phyloP scores from a whole-genome alignment of 768 basidiomycete genomes.

The Amanita pseudoporphyria region DNA sequence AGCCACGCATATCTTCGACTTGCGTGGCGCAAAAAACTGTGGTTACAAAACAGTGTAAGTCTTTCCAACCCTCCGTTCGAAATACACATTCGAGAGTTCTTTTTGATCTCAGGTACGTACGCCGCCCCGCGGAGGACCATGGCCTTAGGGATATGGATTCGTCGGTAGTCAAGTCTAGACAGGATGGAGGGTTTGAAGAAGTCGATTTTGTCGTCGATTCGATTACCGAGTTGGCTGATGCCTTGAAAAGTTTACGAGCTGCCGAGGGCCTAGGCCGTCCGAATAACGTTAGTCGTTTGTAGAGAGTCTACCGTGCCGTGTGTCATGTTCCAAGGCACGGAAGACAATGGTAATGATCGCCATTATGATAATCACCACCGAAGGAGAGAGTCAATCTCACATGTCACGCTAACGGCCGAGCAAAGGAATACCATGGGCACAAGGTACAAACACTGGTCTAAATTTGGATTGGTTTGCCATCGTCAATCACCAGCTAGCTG shows the following conservation, averaged over 20 bases:
- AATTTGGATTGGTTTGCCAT: too few species aligned
- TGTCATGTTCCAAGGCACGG: too few species aligned
- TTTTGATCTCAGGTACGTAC: constrained; percentile 32
- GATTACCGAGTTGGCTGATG: constrained; percentile 37
- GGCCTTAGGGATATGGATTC: not conserved
- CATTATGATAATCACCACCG: too few species aligned
- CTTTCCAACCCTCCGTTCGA: not conserved
- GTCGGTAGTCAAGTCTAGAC: constrained; percentile 20
- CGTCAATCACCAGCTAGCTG: too few species aligned
- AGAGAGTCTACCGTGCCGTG: constrained; percentile 93
- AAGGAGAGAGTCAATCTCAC: too few species aligned
- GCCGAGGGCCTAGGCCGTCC: too few species aligned
- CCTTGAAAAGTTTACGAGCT: constrained; percentile 8
- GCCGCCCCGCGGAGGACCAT: constrained; percentile 36
- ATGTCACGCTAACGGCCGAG: too few species aligned
- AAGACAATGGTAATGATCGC: too few species aligned
- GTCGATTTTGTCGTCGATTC: constrained; percentile 48
- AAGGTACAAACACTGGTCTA: too few species aligned
- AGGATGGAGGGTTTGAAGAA: constrained; percentile 31
- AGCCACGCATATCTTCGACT: constrained; percentile 51
- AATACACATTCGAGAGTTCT: not conserved
- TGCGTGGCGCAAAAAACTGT: constrained; percentile 37
- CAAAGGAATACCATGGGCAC: too few species aligned
- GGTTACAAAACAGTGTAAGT: constrained; percentile 43
- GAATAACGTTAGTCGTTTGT: constrained; percentile 13